phyloP scores from a whole-genome alignment of 257 asterid genomes.

The Nicotiana paniculata region DNA sequence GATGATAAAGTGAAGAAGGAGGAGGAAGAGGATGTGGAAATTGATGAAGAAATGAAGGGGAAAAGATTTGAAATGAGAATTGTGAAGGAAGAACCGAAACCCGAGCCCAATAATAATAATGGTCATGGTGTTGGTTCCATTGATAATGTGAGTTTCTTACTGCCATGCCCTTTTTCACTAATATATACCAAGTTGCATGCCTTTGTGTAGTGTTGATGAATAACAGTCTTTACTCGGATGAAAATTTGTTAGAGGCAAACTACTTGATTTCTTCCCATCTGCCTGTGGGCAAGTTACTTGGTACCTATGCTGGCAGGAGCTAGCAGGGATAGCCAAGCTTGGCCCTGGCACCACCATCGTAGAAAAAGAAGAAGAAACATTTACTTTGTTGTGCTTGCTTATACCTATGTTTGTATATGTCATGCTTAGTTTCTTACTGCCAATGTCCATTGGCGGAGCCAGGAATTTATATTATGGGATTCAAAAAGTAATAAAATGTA shows the following conservation, averaged over 20 bases:
- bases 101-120: constrained; percentile 18
- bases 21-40: constrained; percentile 20
- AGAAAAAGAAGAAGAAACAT: not conserved
- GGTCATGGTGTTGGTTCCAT: constrained; percentile 29
- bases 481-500: too few relatives aligned
- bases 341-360: too few relatives aligned
- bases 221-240: not conserved
- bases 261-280: too few relatives aligned
- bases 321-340: too few relatives aligned
- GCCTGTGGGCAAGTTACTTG: too few relatives aligned
- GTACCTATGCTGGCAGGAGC: too few relatives aligned
- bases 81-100: constrained; percentile 26
- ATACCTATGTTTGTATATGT: not conserved
- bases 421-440: not conserved
- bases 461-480: too few relatives aligned
- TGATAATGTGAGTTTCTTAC: constrained; percentile 47
- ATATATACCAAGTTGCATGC: not conserved
- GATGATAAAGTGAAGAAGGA: constrained; percentile 38
- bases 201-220: not conserved
- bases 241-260: not conserved
- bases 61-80: constrained; percentile 18
- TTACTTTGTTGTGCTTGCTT: not conserved
- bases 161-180: not conserved
- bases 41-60: constrained; percentile 14
- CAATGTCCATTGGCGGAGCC: not conserved